Evolutionary conservation across 306 rosid species (phyloP), one percentile per base, ranked within the genome.

Genomic region (Vicia villosa): DNA sequence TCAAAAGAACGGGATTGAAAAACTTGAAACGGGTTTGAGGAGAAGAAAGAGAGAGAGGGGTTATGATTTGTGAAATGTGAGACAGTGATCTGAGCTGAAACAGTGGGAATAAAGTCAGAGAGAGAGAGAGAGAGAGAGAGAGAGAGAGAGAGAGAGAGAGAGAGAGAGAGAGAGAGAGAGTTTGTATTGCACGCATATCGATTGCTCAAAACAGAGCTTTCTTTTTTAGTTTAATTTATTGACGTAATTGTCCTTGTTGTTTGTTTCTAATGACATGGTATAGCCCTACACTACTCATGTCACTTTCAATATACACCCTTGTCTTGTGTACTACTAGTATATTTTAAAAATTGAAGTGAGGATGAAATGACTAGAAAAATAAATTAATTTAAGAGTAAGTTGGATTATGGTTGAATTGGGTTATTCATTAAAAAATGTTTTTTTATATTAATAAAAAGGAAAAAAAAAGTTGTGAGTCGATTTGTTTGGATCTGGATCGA

Each of bases 1-100:
- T 38, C 4, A 63, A 57, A 0, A 28, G 6, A 58, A 59, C 22
- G 42, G 65, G 42, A 17, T 37, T 40, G 10, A 61, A 8, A 63
- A 21, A 43, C 5, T 45, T 16, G 34, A 16, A 66, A 74, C 49
- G 51, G 59, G 26, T 30, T 71, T 58, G 36, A 15, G 22, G 71
- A 24, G 36, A 36, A 22, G 66, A 68, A 28, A 74, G 58, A 68
- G 38, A 74, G 69, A 63, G 14, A 64, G 38, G 1, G 63, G 52
- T 40, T 52, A 12, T 63, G 52, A 16, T 46, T 66, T 46, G 54
- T 56, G 58, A 20, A 28, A 50, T 51, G n/a, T n/a, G 59, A 63
- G 81, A 78, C 76, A 62, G 80, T 71, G 89, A 79, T 79, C 81
- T 71, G 81, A 74, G 81, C 82, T 72, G 80, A 79, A 78, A 79